Percentiles rank a stretch among this genome's conserved stretches.
phyloP scores from a whole-genome alignment of 805 yeast species.

The Candida maesae region DNA sequence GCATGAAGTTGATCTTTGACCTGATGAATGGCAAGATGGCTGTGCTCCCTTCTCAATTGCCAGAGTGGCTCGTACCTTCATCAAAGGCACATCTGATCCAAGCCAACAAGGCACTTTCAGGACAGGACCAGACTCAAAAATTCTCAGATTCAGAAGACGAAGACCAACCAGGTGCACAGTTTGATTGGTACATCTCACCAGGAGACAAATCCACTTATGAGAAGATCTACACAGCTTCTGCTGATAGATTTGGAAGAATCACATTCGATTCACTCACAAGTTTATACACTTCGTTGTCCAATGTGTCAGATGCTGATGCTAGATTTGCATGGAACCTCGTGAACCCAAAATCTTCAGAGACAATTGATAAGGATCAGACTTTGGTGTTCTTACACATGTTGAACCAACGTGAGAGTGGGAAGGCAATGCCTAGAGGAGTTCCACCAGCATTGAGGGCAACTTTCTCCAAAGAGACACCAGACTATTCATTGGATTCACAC shows the following conservation, averaged over 20 bases:
- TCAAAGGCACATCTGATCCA: slow-evolving; percentile 81
- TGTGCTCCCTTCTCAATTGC: slow-evolving; percentile 67
- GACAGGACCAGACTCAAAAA: slow-evolving; percentile 27
- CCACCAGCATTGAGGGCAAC: slow-evolving; percentile 91
- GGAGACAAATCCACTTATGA: slow-evolving; percentile 77
- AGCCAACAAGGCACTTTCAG: slow-evolving; percentile 61
- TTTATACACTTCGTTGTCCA: slow-evolving; percentile 61
- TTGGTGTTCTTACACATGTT: slow-evolving; percentile 85
- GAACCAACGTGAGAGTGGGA: slow-evolving; percentile 83
- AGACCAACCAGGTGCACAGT: slow-evolving; percentile 32
- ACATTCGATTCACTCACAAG: slow-evolving; percentile 67
- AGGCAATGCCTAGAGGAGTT: slow-evolving; percentile 87
- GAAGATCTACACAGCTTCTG: slow-evolving; percentile 65
- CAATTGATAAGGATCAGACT: slow-evolving; percentile 92
- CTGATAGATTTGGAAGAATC: slow-evolving; percentile 78
- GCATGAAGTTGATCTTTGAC: slow-evolving; percentile 94
- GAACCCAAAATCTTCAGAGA: slow-evolving; percentile 81
- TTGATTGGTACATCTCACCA: slow-evolving; percentile 97
- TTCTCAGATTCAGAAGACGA: slow-evolving; percentile 58
- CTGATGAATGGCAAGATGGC: slow-evolving; percentile 68
- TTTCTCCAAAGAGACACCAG: slow-evolving; percentile 79
- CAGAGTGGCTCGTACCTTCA: slow-evolving; percentile 91
- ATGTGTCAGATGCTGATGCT: slow-evolving; percentile 80
- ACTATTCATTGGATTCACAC: slow-evolving; percentile 56
- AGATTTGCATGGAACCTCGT: slow-evolving; percentile 93